phyloP scores from a whole-genome alignment of 805 yeast species.

The Suhomyces sp. region DNA sequence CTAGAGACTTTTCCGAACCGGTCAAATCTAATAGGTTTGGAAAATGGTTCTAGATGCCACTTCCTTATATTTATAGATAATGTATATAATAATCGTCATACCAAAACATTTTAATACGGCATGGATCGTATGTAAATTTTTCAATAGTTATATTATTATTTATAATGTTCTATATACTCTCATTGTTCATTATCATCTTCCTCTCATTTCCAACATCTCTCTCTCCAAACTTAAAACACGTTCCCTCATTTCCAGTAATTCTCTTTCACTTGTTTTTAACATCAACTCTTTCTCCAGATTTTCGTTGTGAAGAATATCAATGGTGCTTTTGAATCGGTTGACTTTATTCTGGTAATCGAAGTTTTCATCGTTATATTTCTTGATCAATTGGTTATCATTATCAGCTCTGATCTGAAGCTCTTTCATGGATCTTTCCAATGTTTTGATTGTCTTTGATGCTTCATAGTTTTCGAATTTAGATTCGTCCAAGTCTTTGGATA shows the following conservation, averaged over 20 bases:
- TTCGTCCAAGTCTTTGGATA: conserved; percentile 51
- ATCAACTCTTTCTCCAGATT: conserved; percentile 43
- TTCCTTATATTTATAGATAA: not conserved
- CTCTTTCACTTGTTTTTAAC: conserved; percentile 53
- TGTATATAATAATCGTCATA: conserved; percentile 5
- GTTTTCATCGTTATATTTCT: conserved; percentile 59
- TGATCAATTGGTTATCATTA: conserved; percentile 50
- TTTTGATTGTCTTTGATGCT: conserved; percentile 49
- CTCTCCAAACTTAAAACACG: conserved; percentile 51
- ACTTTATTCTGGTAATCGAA: conserved; percentile 54
- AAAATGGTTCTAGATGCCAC: not conserved
- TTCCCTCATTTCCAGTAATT: conserved; percentile 54
- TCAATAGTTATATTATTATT: not conserved
- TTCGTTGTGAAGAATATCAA: conserved; percentile 40
- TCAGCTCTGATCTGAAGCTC: conserved; percentile 53
- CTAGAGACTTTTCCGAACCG: conserved; percentile 13
- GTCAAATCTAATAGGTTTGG: conserved; percentile 15
- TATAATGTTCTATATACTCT: not conserved
- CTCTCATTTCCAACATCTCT: conserved; percentile 59
- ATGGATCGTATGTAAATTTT: no score
- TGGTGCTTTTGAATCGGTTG: conserved; percentile 35
- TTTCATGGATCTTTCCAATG: conserved; percentile 52
- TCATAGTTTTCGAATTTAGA: conserved; percentile 51
- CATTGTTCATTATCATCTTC: no score
- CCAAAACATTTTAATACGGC: no score